Conservation (phyloP, 148 eudicot species). For the Camellia sinensis region DNA sequence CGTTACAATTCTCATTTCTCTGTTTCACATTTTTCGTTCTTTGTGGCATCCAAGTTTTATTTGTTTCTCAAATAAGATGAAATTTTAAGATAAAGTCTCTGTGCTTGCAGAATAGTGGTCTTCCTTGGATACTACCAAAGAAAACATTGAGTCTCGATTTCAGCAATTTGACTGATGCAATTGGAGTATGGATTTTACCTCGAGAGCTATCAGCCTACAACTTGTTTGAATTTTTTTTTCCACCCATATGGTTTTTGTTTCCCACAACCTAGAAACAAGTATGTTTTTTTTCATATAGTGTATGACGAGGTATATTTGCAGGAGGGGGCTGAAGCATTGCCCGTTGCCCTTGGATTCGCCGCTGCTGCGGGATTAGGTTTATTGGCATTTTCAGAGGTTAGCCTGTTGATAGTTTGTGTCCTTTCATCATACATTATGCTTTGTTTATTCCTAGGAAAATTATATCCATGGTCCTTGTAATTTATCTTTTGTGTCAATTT, state of each 20-base stretch:
- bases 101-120: conserved; percentile 84
- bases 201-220: not conserved
- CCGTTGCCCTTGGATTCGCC: conserved; percentile 58
- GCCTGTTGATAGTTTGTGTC: not conserved
- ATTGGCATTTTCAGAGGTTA: conserved; percentile 76
- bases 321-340: conserved; percentile 56
- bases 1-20: conserved; percentile 21
- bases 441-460: not conserved
- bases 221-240: not conserved
- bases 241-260: not conserved
- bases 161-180: conserved; percentile 52
- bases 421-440: not conserved
- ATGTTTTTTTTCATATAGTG: too few species aligned
- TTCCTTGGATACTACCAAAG: conserved; percentile 83
- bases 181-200: conserved; percentile 46
- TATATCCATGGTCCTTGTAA: too few species aligned
- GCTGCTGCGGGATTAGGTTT: conserved; percentile 82
- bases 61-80: not conserved
- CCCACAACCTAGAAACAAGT: not conserved
- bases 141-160: conserved; percentile 68
- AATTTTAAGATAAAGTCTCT: conserved; percentile 15
- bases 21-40: not conserved
- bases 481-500: too few species aligned
- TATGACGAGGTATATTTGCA: conserved; percentile 32
- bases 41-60: not conserved